Base-by-base conservation (phyloP, 352 stramenopile species). In the Peronospora farinosa region DNA sequence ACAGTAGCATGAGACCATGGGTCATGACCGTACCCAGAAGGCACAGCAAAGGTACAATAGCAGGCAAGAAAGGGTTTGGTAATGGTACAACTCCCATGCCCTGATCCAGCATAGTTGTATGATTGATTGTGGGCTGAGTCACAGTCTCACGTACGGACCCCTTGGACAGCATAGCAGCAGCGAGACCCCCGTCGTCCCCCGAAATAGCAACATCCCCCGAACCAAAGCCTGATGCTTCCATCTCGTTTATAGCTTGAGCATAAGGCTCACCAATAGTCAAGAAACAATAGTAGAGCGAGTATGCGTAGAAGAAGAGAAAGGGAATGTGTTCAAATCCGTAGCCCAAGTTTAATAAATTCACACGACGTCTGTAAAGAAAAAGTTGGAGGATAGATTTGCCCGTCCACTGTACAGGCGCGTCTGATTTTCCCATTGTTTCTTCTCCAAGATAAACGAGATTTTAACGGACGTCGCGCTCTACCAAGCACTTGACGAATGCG, bases 41-140 rank as follows among this genome's bases (percentile, higher is more conserved):
- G 45, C 79, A 93, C n/a, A 97, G 67, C 46, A 96, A 54, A 5
- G 89, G 84, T 50, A 92, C 82, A 47, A 96, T 96, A 9, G 65
- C 85, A 15, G 89, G 89, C 41, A 97, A 58, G 58, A 94, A 96
- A 41, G 86, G 86, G 55, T 95, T 96, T 0, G 89, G 89, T 41
- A 97, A 56, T 25, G 83, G 78, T 32, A 80, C 76, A 0, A 72
- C 77, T 5, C 85, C 74, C 42, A 82, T 67, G 12, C 86, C 70
- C 40, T 71, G 59, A 32, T 74, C 53, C 51, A 78, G 21, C 27
- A 86, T 60, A 28, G 75, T 61, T 35, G 75, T 87, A 56, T 78
- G 74, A 57, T 86, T 87, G 33, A 85, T 64, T 16, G 57, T 60
- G 8, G 70, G 50, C 17, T 19, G 40, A 7, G 55, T 46, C 8